These are phyloP conservation scores for Neoarthrinium moseri DNA, from an alignment of 2,329 filamentous ascomycete genomes.

Conservation along the genomic window DNA sequence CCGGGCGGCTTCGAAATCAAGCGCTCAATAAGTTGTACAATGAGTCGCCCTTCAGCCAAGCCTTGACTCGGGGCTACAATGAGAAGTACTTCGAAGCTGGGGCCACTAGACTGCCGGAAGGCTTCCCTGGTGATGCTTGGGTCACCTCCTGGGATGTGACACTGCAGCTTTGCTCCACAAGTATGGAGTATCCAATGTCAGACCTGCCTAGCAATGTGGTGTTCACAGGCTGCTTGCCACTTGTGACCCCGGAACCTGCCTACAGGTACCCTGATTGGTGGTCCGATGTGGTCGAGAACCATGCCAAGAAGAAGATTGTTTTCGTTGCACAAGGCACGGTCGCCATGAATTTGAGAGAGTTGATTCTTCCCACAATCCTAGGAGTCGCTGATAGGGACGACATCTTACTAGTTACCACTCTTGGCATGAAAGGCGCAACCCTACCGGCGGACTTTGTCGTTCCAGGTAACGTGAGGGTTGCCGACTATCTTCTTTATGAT, in stretches of 20 bases:
- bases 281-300: neutral
- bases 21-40: neutral
- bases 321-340: neutral
- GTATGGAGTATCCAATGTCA: conserved; percentile 34
- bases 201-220: conserved; percentile 13
- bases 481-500: conserved; percentile 49
- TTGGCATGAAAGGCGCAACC: conserved; percentile 23
- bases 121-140: neutral
- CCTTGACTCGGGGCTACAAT: neutral
- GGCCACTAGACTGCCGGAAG: neutral
- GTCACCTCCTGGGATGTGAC: neutral
- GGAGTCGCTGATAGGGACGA: conserved; percentile 40
- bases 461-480: conserved; percentile 39
- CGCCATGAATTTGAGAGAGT: neutral
- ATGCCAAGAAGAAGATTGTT: neutral
- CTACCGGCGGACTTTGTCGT: conserved; percentile 25
- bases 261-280: neutral
- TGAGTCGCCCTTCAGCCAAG: neutral
- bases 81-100: neutral
- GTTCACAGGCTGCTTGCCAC: neutral
- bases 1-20: neutral
- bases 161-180: conserved; percentile 28
- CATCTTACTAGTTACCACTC: conserved; percentile 32
- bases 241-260: neutral
- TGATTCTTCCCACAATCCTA: conserved; percentile 34